Evolutionary conservation across 1,139 yeast species (phyloP).

Genomic region (Yamadazyma triangularis): DNA sequence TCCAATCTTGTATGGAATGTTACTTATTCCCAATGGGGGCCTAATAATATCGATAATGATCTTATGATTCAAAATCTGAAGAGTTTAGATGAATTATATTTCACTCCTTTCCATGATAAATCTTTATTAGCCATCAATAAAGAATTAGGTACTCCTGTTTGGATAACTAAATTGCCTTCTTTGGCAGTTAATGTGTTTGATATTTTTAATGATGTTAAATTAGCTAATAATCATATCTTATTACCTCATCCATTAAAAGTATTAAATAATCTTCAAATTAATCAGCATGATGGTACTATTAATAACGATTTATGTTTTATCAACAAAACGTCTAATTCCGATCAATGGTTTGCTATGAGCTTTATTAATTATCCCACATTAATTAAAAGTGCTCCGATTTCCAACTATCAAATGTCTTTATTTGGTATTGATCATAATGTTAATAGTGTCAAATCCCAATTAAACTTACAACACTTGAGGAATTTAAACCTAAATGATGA

Average conservation of each 20-base stretch:
- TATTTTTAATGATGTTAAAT: constrained; percentile 39
- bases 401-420: constrained; percentile 48
- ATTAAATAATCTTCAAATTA: constrained; percentile 29
- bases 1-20: constrained; percentile 78
- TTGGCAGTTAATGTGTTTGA: constrained; percentile 74
- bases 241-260: constrained; percentile 65
- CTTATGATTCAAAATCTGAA: constrained; percentile 47
- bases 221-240: constrained; percentile 33
- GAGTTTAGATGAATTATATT: constrained; percentile 66
- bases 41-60: constrained; percentile 78
- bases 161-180: constrained; percentile 70
- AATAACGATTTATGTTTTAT: constrained; percentile 52
- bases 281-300: constrained; percentile 15
- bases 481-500: constrained; percentile 12
- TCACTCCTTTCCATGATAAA: constrained; percentile 80
- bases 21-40: constrained; percentile 88
- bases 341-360: constrained; percentile 86
- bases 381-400: constrained; percentile 73
- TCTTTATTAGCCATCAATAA: constrained; percentile 65
- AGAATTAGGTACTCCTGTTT: constrained; percentile 62
- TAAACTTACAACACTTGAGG: constrained; percentile 12
- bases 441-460: constrained; percentile 6
- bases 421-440: constrained; percentile 19
- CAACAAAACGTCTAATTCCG: constrained; percentile 55
- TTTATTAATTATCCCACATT: constrained; percentile 72